Evolutionary conservation across 441 rosid genomes (phyloP).

Genomic region (Bruguiera hainesii): DNA sequence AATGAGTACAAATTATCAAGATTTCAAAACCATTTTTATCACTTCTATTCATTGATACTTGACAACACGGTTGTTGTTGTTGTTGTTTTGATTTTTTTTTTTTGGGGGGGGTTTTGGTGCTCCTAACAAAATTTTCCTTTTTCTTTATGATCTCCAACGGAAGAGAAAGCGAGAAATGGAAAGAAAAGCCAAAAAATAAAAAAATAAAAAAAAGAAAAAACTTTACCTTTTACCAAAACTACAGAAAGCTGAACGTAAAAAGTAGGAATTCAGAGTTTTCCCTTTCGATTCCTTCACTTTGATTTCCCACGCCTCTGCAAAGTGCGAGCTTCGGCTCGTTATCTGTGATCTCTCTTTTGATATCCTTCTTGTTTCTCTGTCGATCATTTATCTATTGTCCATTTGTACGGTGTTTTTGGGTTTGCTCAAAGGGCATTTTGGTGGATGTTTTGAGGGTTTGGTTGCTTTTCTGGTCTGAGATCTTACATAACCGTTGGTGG

Average conservation of each 20-base stretch:
- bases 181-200: conserved; percentile 18
- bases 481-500: conserved; percentile 33
- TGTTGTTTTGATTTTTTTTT: too few relatives aligned
- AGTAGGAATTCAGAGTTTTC: conserved; percentile 43
- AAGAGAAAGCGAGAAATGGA: conserved; percentile 16
- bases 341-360: conserved; percentile 26
- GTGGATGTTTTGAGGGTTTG: conserved; percentile 38
- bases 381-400: background rate
- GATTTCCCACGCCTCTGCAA: conserved; percentile 30
- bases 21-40: background rate
- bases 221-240: conserved; percentile 66
- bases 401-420: conserved; percentile 23
- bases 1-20: background rate
- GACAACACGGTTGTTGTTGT: too few relatives aligned
- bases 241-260: conserved; percentile 25
- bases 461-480: conserved; percentile 36
- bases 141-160: conserved; percentile 23
- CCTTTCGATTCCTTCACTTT: conserved; percentile 39
- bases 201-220: conserved; percentile 18
- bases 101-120: background rate
- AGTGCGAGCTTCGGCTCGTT: conserved; percentile 18
- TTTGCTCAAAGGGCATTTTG: conserved; percentile 27
- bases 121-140: conserved; percentile 11
- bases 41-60: too few relatives aligned
- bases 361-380: background rate